Evolutionary conservation across 2,329 filamentous ascomycete species (phyloP), one percentile per base, ranked within the genome.

Genomic region (Biscogniauxia mediterranea): DNA sequence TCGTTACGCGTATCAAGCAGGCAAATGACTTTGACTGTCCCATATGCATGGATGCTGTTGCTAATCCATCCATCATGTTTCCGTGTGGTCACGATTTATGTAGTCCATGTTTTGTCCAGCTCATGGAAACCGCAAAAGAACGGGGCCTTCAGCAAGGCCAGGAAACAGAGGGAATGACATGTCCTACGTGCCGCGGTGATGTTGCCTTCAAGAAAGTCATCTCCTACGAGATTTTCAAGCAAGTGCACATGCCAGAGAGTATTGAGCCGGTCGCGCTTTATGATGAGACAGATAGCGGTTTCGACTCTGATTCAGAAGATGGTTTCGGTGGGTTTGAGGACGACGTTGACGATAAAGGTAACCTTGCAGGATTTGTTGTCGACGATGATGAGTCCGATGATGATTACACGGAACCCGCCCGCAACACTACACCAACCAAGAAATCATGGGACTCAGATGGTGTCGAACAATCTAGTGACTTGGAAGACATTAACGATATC

Each of bases 1-100:
- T 92, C 13, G 81, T 96, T 19, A 71, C 79, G n/a, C 85, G 91
- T 6, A 82, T 95, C 71, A 89, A 79, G 66, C 72, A 70, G 1
- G 72, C 74, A 0, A 80, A 86, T 1, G 83, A 80, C 1, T 91
- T 94, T 55, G 89, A 93, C 71, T 96, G 93, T 70, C 91, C 91
- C 0, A 87, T 95, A 20, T 97, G 93, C 73, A 88, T 90, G 61
- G 93, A 97, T 69, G 87, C 81, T 2, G 85, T 89, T 6, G 81
- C 84, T 15, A 93, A 93, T 64, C 90, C 91, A 0, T 85, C 85
- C 2, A 91, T 96, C 64, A 89, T 93, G 73, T 81, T 92, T 56
- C 92, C 92, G 1, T 97, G 93, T 70, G 93, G 93, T 1, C 93
- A 97, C 70, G 86, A 89, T 62, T 87, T 87, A 23, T 97, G 93